Conservation (phyloP, 2,329 filamentous ascomycete species). For the Epichloe typhina region DNA sequence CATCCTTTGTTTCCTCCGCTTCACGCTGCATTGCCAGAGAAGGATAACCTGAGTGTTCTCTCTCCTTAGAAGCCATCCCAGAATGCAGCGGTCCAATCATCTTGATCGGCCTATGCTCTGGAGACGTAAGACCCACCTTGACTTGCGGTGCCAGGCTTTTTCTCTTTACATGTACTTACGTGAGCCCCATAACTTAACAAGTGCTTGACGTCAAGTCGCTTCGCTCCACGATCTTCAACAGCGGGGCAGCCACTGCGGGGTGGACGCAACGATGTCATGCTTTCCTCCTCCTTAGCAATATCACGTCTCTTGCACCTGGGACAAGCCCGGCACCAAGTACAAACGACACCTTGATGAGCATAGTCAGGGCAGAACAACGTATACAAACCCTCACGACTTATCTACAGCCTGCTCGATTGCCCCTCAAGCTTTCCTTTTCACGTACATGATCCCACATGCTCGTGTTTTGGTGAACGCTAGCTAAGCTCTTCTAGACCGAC, state of each 20-base stretch:
- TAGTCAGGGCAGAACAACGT: constrained; percentile 13
- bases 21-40: no score
- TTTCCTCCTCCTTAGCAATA: not conserved
- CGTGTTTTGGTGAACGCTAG: not conserved
- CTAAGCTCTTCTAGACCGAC: constrained; percentile 3
- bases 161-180: not conserved
- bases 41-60: no score
- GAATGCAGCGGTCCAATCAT: no score
- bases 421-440: constrained; percentile 4
- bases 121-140: not conserved
- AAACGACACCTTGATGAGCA: constrained; percentile 13
- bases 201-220: not conserved
- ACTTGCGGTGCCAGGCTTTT: not conserved
- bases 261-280: not conserved
- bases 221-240: not conserved
- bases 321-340: no score
- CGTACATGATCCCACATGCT: not conserved
- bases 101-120: no score
- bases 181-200: not conserved
- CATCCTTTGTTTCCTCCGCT: no score
- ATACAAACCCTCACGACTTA: constrained; percentile 13
- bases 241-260: not conserved
- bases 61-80: no score
- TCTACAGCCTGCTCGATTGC: constrained; percentile 6
- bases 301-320: not conserved